Conservation (phyloP, 805 yeast species). For the Wickerhamomyces queroliae region DNA sequence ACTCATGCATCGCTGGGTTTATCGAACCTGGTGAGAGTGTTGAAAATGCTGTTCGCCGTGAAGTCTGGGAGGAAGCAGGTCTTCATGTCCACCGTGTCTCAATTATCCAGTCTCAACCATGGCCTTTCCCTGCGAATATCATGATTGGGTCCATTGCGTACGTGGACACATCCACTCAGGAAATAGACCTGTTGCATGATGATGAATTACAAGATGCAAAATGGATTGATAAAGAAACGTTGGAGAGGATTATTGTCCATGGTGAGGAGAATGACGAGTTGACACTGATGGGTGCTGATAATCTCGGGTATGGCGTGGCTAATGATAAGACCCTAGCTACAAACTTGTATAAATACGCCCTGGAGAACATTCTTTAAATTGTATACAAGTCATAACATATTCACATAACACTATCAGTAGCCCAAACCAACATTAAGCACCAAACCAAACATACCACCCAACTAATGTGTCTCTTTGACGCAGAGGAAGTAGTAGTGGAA, state of each 20-base stretch:
- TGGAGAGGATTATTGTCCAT: conserved; percentile 33
- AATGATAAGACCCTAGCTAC: conserved; percentile 22
- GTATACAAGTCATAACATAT: not conserved
- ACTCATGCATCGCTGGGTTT: conserved; percentile 89
- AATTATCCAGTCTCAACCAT: conserved; percentile 79
- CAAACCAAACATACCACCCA: too few relatives aligned
- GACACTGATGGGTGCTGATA: conserved; percentile 10
- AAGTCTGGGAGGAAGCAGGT: conserved; percentile 95
- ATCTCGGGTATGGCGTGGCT: conserved; percentile 15
- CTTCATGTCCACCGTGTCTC: conserved; percentile 48
- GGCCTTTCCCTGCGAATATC: conserved; percentile 95
- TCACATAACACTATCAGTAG: not conserved
- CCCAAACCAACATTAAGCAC: too few relatives aligned
- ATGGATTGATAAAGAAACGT: conserved; percentile 65
- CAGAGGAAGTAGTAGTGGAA: too few relatives aligned
- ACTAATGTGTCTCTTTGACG: too few relatives aligned
- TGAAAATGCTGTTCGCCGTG: conserved; percentile 82
- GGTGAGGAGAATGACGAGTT: conserved; percentile 18
- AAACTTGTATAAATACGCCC: conserved; percentile 18
- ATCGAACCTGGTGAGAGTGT: conserved; percentile 93
- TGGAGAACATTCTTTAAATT: conserved; percentile 11
- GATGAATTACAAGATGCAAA: conserved; percentile 78
- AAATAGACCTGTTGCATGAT: conserved; percentile 58
- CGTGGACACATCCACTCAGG: conserved; percentile 54
- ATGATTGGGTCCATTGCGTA: conserved; percentile 90